Conservation (phyloP, 2,329 filamentous ascomycete genomes). For the Thermomyces lanuginosus region DNA sequence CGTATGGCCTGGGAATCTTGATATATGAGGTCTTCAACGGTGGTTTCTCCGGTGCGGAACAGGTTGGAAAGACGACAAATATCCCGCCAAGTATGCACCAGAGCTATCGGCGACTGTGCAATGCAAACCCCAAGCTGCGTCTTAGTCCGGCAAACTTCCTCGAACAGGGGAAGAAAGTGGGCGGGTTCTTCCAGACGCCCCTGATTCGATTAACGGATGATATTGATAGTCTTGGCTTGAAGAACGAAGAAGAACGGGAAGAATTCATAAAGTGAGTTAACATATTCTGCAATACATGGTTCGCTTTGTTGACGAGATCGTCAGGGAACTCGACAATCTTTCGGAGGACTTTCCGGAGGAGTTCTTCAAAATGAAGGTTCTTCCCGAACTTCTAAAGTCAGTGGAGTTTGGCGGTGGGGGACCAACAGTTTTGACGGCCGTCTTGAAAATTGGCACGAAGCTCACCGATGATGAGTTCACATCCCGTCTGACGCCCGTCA, state of each 20-base stretch:
- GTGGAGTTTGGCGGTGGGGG: constrained; percentile 97
- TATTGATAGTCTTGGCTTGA: constrained; percentile 82
- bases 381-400: constrained; percentile 91
- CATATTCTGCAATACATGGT: neutral
- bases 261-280: constrained; percentile 54
- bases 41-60: constrained; percentile 56
- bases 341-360: constrained; percentile 93
- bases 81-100: constrained; percentile 79
- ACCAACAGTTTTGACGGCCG: constrained; percentile 71
- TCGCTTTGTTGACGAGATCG: constrained; percentile 9
- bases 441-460: constrained; percentile 82
- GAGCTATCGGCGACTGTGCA: constrained; percentile 77
- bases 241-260: constrained; percentile 68
- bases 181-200: constrained; percentile 83
- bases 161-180: constrained; percentile 67
- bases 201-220: constrained; percentile 85
- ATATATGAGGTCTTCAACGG: constrained; percentile 90
- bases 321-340: constrained; percentile 60
- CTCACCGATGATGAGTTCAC: constrained; percentile 84
- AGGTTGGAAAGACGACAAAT: constrained; percentile 69
- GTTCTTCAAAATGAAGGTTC: constrained; percentile 92
- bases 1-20: constrained; percentile 70
- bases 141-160: constrained; percentile 73
- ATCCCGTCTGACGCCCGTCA: constrained; percentile 62
- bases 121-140: constrained; percentile 75